phyloP scores from a whole-genome alignment of 805 yeast species.

The Pichia exigua region DNA sequence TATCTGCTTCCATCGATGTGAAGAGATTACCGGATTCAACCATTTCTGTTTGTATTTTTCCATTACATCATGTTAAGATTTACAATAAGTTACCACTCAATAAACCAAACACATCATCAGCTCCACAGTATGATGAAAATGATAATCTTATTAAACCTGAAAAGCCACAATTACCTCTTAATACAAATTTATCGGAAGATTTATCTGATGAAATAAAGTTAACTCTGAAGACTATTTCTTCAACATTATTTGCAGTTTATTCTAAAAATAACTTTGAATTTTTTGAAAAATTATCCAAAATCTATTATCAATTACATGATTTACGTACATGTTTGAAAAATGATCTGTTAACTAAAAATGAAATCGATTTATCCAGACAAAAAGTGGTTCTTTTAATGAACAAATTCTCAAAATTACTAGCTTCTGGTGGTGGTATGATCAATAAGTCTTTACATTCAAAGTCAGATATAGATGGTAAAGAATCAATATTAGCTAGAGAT shows the following conservation, averaged over 20 bases:
- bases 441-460: conserved; percentile 24
- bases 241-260: conserved; percentile 63
- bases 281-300: conserved; percentile 44
- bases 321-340: conserved; percentile 45
- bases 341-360: conserved; percentile 46
- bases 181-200: conserved; percentile 35
- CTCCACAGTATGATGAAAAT: conserved; percentile 8
- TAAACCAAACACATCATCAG: background rate
- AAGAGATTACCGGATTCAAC: conserved; percentile 56
- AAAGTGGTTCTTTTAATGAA: conserved; percentile 45
- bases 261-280: conserved; percentile 63
- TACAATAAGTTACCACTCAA: conserved; percentile 29
- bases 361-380: conserved; percentile 40
- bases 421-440: conserved; percentile 32
- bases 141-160: conserved; percentile 7
- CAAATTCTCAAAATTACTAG: conserved; percentile 53
- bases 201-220: conserved; percentile 51
- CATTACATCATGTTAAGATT: conserved; percentile 45
- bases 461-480: conserved; percentile 41
- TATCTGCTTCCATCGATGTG: conserved; percentile 50
- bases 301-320: conserved; percentile 53
- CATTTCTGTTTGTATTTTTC: conserved; percentile 51
- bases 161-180: conserved; percentile 50
- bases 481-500: conserved; percentile 61
- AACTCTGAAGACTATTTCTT: conserved; percentile 47